phyloP scores from a whole-genome alignment of 495 filamentous ascomycete genomes.

The Patellaria atrata region DNA sequence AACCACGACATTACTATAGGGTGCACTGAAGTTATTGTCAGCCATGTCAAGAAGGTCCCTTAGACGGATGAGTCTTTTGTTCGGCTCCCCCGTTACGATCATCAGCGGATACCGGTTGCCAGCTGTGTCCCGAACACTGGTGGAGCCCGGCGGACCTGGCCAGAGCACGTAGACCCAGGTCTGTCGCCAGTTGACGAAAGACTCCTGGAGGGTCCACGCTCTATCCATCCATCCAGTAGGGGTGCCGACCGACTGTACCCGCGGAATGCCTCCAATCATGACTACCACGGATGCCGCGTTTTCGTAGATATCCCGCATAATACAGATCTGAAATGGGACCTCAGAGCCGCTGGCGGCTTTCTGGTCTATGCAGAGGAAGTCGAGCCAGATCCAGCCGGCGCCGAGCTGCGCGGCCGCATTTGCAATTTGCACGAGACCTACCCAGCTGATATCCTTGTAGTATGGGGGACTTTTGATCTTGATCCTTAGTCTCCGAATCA shows the following conservation, averaged over 20 bases:
- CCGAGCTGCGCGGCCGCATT: conserved; percentile 1
- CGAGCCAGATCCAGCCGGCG: conserved; percentile 2
- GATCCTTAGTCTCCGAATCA: not conserved
- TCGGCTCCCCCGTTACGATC: not conserved
- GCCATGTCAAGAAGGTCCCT: not conserved
- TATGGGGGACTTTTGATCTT: not conserved
- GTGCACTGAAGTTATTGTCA: not conserved
- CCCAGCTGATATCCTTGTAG: conserved; percentile 2
- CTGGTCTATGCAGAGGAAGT: conserved; percentile 4
- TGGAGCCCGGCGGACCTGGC: conserved; percentile 1
- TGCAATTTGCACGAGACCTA: conserved; percentile 1
- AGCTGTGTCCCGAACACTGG: not conserved
- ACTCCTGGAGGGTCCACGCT: conserved; percentile 4
- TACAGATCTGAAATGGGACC: not conserved
- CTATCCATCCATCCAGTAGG: too few relatives aligned
- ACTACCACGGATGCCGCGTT: conserved; percentile 1
- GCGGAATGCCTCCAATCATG: conserved; percentile 3
- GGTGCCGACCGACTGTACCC: not conserved
- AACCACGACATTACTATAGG: not conserved
- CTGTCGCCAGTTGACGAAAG: conserved; percentile 1
- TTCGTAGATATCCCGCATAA: conserved; percentile 2
- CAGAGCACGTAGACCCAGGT: conserved; percentile 2
- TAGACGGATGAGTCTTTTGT: not conserved
- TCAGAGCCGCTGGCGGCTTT: conserved; percentile 1
- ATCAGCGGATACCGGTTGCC: conserved; percentile 1